These are phyloP conservation scores for Condylostoma magnum DNA, from an alignment of 169 alveolate species.

Conservation along the genomic window DNA sequence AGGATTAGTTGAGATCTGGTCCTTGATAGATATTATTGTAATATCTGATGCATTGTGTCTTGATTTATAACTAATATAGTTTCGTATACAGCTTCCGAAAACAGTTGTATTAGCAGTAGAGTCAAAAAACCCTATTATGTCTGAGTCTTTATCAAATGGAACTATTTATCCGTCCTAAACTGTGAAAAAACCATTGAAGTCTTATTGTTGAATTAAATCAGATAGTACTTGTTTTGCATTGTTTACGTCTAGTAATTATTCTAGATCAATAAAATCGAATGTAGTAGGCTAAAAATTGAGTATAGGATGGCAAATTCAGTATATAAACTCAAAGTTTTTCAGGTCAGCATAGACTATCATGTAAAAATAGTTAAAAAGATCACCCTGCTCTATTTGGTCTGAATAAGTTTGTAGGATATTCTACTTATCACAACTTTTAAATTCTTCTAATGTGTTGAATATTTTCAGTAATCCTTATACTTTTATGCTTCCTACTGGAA, in stretches of 20 bases:
- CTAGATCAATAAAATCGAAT: neutral
- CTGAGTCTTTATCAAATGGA: neutral
- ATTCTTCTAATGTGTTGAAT: slow-evolving; percentile 64
- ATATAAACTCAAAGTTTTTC: slow-evolving; percentile 53
- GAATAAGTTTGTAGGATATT: neutral
- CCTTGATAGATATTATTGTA: slow-evolving; percentile 29
- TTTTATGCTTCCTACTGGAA: neutral
- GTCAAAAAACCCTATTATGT: slow-evolving; percentile 16
- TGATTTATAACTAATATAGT: neutral
- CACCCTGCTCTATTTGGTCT: neutral
- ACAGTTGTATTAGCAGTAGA: neutral
- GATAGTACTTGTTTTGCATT: neutral
- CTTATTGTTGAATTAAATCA: slow-evolving; percentile 10
- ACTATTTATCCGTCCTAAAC: neutral
- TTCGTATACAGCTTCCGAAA: neutral
- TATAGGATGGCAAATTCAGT: slow-evolving; percentile 36
- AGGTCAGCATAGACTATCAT: slow-evolving; percentile 67
- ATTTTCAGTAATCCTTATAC: slow-evolving; percentile 30
- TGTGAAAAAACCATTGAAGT: neutral
- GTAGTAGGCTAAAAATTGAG: slow-evolving; percentile 31
- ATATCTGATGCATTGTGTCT: neutral
- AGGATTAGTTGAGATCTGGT: slow-evolving; percentile 21
- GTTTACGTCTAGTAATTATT: neutral
- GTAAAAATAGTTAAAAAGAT: slow-evolving; percentile 26
- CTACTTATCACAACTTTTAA: slow-evolving; percentile 28